phyloP scores from a whole-genome alignment of 352 stramenopile species.

The Pythium brachiatum region DNA sequence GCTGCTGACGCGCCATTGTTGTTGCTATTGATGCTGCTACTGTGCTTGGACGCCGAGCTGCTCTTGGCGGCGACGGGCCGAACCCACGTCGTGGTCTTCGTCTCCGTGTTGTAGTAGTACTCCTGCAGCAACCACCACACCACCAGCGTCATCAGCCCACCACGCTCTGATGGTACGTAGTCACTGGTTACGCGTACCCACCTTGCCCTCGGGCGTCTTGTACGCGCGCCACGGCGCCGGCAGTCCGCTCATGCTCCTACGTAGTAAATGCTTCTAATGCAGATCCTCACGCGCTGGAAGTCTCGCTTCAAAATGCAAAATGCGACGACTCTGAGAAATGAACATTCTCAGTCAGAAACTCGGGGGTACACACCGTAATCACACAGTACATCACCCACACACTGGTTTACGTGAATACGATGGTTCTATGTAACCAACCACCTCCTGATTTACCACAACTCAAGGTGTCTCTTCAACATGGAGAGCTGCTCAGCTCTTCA shows the following conservation, averaged over 20 bases:
- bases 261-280: neutral
- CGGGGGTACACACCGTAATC: neutral
- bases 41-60: conserved; percentile 18
- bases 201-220: conserved; percentile 86
- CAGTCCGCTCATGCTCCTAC: conserved; percentile 27
- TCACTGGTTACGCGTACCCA: conserved; percentile 20
- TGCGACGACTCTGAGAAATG: neutral
- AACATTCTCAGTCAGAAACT: neutral
- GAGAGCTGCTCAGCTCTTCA: neutral
- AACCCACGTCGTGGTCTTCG: conserved; percentile 88
- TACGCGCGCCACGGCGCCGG: conserved; percentile 79
- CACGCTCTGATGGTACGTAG: neutral
- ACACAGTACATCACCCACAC: neutral
- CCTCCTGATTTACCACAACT: conserved; percentile 4
- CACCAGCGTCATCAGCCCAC: neutral
- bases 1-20: conserved; percentile 3
- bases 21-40: conserved; percentile 25
- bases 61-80: conserved; percentile 30
- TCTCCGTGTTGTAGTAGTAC: conserved; percentile 91
- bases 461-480: conserved; percentile 20
- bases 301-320: conserved; percentile 10
- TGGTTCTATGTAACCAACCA: neutral
- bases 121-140: conserved; percentile 36
- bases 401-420: neutral
- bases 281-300: too few relatives aligned